These are phyloP conservation scores for Neocallimastix lanati DNA, from an alignment of 192 early-diverging fungal genomes.

Conservation along the genomic window DNA sequence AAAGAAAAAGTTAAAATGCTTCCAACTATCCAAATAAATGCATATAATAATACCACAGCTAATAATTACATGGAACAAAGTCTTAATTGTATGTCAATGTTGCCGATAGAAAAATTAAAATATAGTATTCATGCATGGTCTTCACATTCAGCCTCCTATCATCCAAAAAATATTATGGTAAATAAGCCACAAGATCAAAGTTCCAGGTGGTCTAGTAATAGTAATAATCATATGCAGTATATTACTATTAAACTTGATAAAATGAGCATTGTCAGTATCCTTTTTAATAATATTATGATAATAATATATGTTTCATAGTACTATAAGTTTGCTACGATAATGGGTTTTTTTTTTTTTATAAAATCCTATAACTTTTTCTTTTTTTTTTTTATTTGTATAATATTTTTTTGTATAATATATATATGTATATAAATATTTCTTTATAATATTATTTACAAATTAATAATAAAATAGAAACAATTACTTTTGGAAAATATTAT, in stretches of 20 bases:
- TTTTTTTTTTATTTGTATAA: slow-evolving; percentile 3
- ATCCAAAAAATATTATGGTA: slow-evolving; percentile 63
- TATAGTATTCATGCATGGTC: slow-evolving; percentile 60
- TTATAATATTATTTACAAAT: neutral
- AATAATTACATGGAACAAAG: neutral
- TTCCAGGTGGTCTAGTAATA: slow-evolving; percentile 75
- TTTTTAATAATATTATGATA: neutral
- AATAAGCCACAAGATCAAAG: slow-evolving; percentile 74
- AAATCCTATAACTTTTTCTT: neutral
- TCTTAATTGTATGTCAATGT: neutral
- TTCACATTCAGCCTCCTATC: slow-evolving; percentile 64
- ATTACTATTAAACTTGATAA: slow-evolving; percentile 74
- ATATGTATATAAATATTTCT: neutral
- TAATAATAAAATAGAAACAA: slow-evolving; percentile 30
- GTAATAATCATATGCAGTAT: slow-evolving; percentile 79
- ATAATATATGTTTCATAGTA: too few species aligned
- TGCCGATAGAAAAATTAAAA: slow-evolving; percentile 6
- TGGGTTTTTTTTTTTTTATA: neutral
- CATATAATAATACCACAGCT: neutral
- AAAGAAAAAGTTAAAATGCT: too few species aligned
- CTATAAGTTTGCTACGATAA: too few species aligned
- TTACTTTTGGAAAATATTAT: slow-evolving; percentile 92
- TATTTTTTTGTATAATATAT: neutral
- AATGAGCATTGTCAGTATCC: slow-evolving; percentile 63
- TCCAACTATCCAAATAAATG: neutral